Conservation (phyloP, 2,329 filamentous ascomycete genomes). For the Xylaria digitata region DNA sequence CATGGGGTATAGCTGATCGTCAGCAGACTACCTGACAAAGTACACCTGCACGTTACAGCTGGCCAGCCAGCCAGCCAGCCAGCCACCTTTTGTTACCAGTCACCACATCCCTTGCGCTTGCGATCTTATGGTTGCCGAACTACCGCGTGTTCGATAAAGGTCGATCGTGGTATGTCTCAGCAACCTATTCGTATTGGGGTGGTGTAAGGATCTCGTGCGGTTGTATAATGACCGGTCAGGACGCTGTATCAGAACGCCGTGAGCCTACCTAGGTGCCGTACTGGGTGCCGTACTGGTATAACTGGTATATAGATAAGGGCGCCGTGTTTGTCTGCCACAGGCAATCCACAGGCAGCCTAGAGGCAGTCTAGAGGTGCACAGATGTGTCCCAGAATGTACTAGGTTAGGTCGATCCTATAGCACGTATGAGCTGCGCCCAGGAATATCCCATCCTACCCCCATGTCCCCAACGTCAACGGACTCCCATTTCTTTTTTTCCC, state of each 20-base stretch:
- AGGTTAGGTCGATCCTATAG: slow-evolving; percentile 1
- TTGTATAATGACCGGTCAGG: neutral
- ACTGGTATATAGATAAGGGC: slow-evolving; percentile 17
- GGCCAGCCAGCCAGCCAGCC: slow-evolving; percentile 2
- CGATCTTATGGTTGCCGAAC: slow-evolving; percentile 18
- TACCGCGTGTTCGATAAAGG: slow-evolving; percentile 15
- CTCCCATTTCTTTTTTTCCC: slow-evolving; percentile 18
- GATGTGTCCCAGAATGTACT: slow-evolving; percentile 7
- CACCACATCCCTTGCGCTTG: slow-evolving; percentile 9
- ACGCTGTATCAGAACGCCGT: too few relatives aligned
- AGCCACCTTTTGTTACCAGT: neutral
- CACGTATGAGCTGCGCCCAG: slow-evolving; percentile 15
- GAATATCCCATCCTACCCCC: slow-evolving; percentile 12
- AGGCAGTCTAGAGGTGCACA: too few relatives aligned
- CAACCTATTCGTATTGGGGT: slow-evolving; percentile 1
- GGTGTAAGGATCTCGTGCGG: slow-evolving; percentile 6
- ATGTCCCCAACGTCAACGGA: slow-evolving; percentile 8
- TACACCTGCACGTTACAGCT: slow-evolving; percentile 21
- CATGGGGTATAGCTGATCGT: slow-evolving; percentile 25
- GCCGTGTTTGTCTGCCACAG: slow-evolving; percentile 12
- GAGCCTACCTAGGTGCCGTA: neutral
- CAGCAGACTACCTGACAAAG: slow-evolving; percentile 22
- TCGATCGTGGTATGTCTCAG: slow-evolving; percentile 4
- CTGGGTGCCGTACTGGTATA: neutral
- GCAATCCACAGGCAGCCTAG: neutral